A percentile compares a stretch with the other conserved stretches of the same genome.
Conservation (phyloP, 1,284 basidiomycete species). For the Pseudozyma sp. region DNA sequence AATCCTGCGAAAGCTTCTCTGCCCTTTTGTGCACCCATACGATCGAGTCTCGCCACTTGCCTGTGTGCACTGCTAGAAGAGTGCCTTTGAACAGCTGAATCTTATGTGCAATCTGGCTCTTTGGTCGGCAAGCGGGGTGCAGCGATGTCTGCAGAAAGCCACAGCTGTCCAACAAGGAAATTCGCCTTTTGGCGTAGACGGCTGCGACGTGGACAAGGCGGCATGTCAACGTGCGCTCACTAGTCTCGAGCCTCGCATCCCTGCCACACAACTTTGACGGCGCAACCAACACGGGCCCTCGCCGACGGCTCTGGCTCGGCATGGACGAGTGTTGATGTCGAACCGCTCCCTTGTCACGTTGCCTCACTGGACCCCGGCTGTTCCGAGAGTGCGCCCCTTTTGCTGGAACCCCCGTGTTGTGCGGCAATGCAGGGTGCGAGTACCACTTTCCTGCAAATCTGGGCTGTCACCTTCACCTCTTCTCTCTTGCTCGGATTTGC, state of each 20-base stretch:
- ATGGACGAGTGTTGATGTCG: no score
- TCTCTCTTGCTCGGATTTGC: no score
- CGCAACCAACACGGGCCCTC: not conserved
- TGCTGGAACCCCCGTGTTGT: not conserved
- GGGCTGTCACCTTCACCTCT: no score
- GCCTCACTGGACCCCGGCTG: not conserved
- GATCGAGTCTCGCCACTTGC: no score
- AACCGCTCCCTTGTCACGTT: not conserved
- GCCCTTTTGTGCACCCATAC: no score
- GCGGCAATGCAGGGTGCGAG: not conserved
- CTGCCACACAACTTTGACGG: not conserved
- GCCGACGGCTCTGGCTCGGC: conserved; percentile 12
- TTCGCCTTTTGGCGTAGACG: not conserved
- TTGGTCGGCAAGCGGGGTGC: no score
- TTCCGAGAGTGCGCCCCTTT: not conserved
- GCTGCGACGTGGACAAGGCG: conserved; percentile 30
- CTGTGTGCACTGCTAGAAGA: no score
- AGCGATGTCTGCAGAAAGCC: no score
- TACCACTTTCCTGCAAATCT: not conserved
- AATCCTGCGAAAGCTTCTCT: no score
- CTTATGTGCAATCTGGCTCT: no score
- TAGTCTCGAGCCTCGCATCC: conserved; percentile 9
- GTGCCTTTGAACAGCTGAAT: no score
- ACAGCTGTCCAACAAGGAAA: conserved; percentile 2
- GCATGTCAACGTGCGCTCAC: conserved; percentile 39